Base-by-base conservation (phyloP, 805 yeast species). In the Ogataea corticis region DNA sequence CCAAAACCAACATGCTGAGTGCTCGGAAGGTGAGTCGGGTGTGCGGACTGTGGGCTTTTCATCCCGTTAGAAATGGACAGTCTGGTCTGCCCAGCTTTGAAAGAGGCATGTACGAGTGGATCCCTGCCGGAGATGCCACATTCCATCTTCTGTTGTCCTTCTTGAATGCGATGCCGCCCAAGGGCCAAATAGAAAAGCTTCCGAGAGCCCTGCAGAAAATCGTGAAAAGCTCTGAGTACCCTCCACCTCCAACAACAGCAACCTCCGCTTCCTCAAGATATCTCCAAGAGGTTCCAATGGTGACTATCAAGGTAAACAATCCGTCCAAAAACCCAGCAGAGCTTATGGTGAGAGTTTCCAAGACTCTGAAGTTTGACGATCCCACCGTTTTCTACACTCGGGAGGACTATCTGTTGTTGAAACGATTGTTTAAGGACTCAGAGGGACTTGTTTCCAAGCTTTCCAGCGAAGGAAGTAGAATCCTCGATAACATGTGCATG, bases 1-100 rank as follows among this genome's bases (percentile, higher is more conserved):
- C 95, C 3, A 85, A 82, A 55, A 79, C 81, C 33, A 88, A 89
- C 58, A 81, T 85, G 57, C 68, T 90, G 72, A 80, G 87, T 57
- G 95, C 94, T 0, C 74, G 90, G 38, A 88, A 87, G 59, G 75
- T 90, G 14, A 75, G 94, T 11, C 83, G 86, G 53, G 76, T 90
- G 80, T 84, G 92, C 32, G 91, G 92, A 7, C 67, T 87, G 18
- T 90, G 96, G 96, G 97, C 96, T 0, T 90, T 90, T 57, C 62
- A 56, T 42, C 67, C 69, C 0, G 54, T 59, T 11, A 52, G 64
- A 49, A 57, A 49, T 36, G 51, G 57, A 5, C 51, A 56, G 25
- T 77, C 80, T 40, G 72, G 76, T 1, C 33, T 49, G 17, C 68
- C 69, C 6, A 58, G 67, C 18, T 87, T 86, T 61, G 75, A 76